Base-by-base conservation (phyloP, 805 yeast genomes). In the Lipomyces oligophaga region DNA sequence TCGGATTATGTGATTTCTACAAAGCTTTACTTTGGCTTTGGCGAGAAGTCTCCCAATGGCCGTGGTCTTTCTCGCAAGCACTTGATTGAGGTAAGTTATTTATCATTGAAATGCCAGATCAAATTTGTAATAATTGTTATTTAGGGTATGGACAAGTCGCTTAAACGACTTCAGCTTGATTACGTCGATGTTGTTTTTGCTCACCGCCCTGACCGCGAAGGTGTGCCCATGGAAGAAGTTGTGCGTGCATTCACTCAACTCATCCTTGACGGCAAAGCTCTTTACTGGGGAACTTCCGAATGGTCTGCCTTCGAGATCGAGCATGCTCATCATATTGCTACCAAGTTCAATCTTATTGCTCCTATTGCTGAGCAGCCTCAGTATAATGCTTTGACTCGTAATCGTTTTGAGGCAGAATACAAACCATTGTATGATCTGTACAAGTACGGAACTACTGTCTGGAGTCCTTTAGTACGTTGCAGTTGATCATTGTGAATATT, bases 261-360 rank as follows among this genome's bases (percentile, higher is more conserved):
- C 33, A 63, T 63, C 35, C 43, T 46, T 25, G 61, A 59, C 34
- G 66, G 66, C 34, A 61, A 63, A 50, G 66, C 66, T 13, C 41
- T 49, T 34, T 62, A 62, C 58, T 62, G 66, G 66, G 66, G 64
- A 2, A 62, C 66, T 2, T 59, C 47, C 3, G 63, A 62, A 57
- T 62, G 66, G 66, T 45, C 54, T 20, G 64, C 66, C 13, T 62
- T 47, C 34, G 64, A 62, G 44, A 63, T 62, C 43, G 66, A 62
- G 58, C 59, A 59, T 25, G 66, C 66, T 34, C 62, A 62, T 31
- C 66, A 62, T 41, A 58, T 61, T 37, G 66, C 66, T 8, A 57
- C 62, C 39, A 63, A 62, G 53, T 57, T 48, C 50, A 56, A 55
- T 32, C 52, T 62, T 28, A 63, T 62, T 42, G 57, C 66, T 2